Evolutionary conservation across 768 basidiomycete genomes (phyloP).

Genomic region (Tulasnella sp.): DNA sequence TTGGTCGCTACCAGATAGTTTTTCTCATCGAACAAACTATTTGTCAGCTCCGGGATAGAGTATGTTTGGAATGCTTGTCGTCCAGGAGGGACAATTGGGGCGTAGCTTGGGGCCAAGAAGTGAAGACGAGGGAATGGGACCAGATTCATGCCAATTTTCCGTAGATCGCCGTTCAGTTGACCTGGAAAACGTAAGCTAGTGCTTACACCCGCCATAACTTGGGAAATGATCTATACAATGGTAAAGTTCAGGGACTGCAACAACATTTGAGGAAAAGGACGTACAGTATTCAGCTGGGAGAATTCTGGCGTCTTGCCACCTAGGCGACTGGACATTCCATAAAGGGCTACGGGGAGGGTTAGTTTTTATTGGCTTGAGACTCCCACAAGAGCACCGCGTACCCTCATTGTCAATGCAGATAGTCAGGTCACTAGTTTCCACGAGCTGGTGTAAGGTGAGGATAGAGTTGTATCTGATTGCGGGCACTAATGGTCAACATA

Average conservation of each 20-base stretch:
- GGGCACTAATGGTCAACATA: not conserved
- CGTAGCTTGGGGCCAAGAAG: slow-evolving; percentile 92
- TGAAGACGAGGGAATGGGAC: slow-evolving; percentile 95
- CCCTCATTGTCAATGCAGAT: slow-evolving; percentile 83
- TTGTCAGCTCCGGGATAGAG: slow-evolving; percentile 57
- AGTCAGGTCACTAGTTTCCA: slow-evolving; percentile 75
- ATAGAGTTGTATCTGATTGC: slow-evolving; percentile 52
- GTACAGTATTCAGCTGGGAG: slow-evolving; percentile 54
- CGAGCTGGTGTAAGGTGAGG: slow-evolving; percentile 76
- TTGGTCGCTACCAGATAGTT: slow-evolving; percentile 76
- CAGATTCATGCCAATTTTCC: slow-evolving; percentile 87
- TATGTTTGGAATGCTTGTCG: slow-evolving; percentile 46
- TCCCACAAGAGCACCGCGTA: slow-evolving; percentile 28
- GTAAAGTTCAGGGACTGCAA: not conserved
- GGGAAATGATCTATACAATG: slow-evolving; percentile 49
- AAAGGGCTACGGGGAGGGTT: slow-evolving; percentile 23
- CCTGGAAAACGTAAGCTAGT: slow-evolving; percentile 90
- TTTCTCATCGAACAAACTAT: slow-evolving; percentile 55
- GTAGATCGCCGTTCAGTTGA: slow-evolving; percentile 79
- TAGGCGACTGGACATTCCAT: slow-evolving; percentile 54
- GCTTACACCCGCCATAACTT: slow-evolving; percentile 90
- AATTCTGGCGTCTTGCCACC: slow-evolving; percentile 55
- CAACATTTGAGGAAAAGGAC: slow-evolving; percentile 18
- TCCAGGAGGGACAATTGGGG: slow-evolving; percentile 67
- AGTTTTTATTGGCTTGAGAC: not conserved